Evolutionary conservation across 805 yeast genomes (phyloP).

Genomic region (Wickerhamiella bombiphila): DNA sequence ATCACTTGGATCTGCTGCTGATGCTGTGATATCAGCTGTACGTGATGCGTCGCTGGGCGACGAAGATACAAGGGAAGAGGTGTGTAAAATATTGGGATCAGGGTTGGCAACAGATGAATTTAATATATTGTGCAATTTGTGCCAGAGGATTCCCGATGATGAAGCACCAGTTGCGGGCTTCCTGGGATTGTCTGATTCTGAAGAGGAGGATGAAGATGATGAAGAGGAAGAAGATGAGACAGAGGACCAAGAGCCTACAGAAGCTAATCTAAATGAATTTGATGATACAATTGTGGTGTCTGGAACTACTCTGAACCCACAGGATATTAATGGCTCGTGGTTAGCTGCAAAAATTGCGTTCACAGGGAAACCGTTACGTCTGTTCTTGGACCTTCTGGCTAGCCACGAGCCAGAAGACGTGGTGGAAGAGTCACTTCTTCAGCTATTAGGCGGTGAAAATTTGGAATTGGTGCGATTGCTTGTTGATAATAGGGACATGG

Average conservation of each 20-base stretch:
- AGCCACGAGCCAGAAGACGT: conserved; percentile 24
- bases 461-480: conserved; percentile 36
- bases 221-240: conserved; percentile 12
- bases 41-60: conserved; percentile 34
- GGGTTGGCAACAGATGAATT: conserved; percentile 30
- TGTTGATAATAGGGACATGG: conserved; percentile 34
- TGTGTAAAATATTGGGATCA: conserved; percentile 37
- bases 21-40: conserved; percentile 36
- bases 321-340: conserved; percentile 36
- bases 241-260: conserved; percentile 8
- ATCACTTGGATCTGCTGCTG: conserved; percentile 51
- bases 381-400: conserved; percentile 29
- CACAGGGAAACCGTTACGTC: neutral
- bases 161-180: conserved; percentile 24
- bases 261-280: conserved; percentile 4
- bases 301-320: conserved; percentile 22
- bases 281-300: neutral
- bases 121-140: conserved; percentile 32
- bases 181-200: conserved; percentile 28
- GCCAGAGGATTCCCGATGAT: conserved; percentile 27
- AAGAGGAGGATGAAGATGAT: conserved; percentile 15
- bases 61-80: conserved; percentile 31
- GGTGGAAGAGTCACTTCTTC: conserved; percentile 37
- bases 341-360: conserved; percentile 29
- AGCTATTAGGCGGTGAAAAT: conserved; percentile 37